Evolutionary conservation across 2,329 filamentous ascomycete genomes (phyloP).

Genomic region (Arthrobotrys iridis): DNA sequence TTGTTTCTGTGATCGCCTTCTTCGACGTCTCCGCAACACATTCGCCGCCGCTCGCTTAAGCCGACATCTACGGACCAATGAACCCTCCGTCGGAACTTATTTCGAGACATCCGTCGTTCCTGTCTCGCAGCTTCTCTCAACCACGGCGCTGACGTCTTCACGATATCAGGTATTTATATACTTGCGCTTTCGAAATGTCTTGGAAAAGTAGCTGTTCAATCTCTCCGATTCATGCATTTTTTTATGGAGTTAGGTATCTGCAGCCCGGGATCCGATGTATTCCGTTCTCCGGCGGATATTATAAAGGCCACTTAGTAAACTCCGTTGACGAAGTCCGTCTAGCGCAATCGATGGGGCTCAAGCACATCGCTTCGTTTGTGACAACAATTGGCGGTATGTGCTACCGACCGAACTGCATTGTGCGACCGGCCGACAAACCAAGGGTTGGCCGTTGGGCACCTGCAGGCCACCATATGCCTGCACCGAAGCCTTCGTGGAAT

Average conservation of each 20-base stretch:
- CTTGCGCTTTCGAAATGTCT: background rate
- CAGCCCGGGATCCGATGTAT: background rate
- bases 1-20: background rate
- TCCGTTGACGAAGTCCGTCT: constrained; percentile 7
- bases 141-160: background rate
- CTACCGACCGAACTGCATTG: constrained; percentile 20
- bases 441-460: constrained; percentile 12
- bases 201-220: too few relatives aligned
- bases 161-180: background rate
- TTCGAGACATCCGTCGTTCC: background rate
- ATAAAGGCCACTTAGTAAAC: background rate
- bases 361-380: background rate
- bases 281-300: background rate
- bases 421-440: background rate
- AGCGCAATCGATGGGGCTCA: background rate
- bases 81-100: constrained; percentile 21
- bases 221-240: too few relatives aligned
- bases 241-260: too few relatives aligned
- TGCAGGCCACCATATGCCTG: constrained; percentile 26
- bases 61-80: constrained; percentile 2
- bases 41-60: constrained; percentile 2
- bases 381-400: background rate
- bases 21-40: constrained; percentile 28
- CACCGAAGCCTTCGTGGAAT: constrained; percentile 39
- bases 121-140: background rate